A percentile compares a stretch with the other conserved stretches of the same genome.
Conservation (phyloP, 2,329 filamentous ascomycete species). For the Alternaria sp. region DNA sequence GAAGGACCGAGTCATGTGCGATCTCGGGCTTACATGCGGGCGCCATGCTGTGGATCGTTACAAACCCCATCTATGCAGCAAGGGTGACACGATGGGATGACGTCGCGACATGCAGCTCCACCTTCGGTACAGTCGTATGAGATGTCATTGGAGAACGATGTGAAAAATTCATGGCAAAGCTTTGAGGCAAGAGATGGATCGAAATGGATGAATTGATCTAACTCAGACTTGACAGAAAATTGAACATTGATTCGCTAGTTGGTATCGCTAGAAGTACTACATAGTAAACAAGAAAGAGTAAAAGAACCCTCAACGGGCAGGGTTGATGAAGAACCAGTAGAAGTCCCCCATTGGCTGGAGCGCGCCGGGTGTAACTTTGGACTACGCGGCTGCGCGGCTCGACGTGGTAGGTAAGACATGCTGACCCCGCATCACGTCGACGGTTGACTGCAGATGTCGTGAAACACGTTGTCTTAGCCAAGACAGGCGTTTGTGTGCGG, state of each 20-base stretch:
- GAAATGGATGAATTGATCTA: neutral
- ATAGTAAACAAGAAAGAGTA: neutral
- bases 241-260: neutral
- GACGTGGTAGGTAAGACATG: constrained; percentile 9
- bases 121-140: neutral
- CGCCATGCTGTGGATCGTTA: neutral
- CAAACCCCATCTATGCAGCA: neutral
- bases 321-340: neutral
- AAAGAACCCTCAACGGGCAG: neutral
- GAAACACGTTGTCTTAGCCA: constrained; percentile 7
- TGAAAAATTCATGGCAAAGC: no score
- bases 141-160: neutral
- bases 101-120: neutral
- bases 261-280: neutral
- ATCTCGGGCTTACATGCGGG: neutral
- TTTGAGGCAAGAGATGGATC: neutral
- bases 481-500: neutral
- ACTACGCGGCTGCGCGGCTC: constrained; percentile 2
- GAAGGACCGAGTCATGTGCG: neutral
- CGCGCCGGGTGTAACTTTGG: neutral
- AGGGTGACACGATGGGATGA: neutral
- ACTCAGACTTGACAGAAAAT: neutral
- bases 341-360: neutral
- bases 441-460: constrained; percentile 11
- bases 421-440: constrained; percentile 10